Base-by-base conservation (phyloP, 257 asterid genomes). In the Gardenia jasminoides region DNA sequence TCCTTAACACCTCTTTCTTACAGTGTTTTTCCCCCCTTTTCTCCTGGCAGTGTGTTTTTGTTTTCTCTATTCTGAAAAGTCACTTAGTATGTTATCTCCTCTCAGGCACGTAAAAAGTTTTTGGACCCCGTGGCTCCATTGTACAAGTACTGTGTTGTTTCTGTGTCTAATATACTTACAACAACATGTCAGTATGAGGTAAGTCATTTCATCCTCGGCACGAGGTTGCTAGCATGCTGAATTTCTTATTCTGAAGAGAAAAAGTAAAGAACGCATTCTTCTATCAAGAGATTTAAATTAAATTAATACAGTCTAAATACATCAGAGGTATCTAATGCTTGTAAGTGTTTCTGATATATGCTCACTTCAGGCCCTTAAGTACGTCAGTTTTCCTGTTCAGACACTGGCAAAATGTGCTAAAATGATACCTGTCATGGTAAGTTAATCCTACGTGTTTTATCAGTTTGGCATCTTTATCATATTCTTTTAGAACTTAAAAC, bases 151-250 rank as follows among this genome's bases (percentile, higher is more conserved):
- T 82, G 91, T 85, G 83, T 87, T 67, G 90, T 96, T 76, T 96
- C 99, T 36, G 89, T 96, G 74, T 92, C 99, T 76, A 96, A 96
- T 86, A 92, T 96, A 82, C 96, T 92, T 44, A 93, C 99, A 36
- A 96, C 99, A 31, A 92, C 99, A 66, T 96, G 99, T 72, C 99
- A 96, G 83, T 96, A 96, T 80, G 99, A 96, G 98, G 99, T 93
- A 75, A 83, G 80, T 46, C 44, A 59, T 24, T 75, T 52, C 71
- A 68, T 52, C 78, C 54, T n/a, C 2, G 12, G 67, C 31, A 10
- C 2, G 36, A 6, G 33, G n/a, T 7, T 31, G 11, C 31, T 81
- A 62, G 20, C 82, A 78, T 48, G 59, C 17, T 41, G 44, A 52
- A 71, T 75, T 22, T 54, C 68, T 75, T 59, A 66, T 36, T 46